phyloP scores from a whole-genome alignment of 2,329 filamentous ascomycete species.

The Periconia sp. region DNA sequence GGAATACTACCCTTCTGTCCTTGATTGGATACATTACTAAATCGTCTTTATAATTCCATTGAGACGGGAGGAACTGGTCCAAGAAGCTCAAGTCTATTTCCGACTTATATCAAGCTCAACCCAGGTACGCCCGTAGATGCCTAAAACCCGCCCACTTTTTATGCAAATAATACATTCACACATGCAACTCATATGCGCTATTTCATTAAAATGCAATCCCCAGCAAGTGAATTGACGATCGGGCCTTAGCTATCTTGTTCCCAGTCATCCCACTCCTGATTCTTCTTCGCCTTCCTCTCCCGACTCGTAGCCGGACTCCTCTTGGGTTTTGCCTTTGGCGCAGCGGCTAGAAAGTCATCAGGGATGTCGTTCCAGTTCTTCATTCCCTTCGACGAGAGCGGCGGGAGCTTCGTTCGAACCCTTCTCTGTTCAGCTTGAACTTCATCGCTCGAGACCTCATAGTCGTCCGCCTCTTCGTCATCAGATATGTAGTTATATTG shows the following conservation, averaged over 20 bases:
- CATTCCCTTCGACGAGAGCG: constrained; percentile 25
- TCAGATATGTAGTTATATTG: constrained; percentile 44
- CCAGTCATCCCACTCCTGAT: constrained; percentile 43
- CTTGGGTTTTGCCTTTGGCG: constrained; percentile 27
- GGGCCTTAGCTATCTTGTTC: constrained; percentile 19
- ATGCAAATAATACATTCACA: too few species aligned
- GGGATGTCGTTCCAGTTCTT: constrained; percentile 58
- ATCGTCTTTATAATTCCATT: too few species aligned
- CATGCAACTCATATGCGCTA: too few species aligned
- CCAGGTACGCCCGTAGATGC: too few species aligned
- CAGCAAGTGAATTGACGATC: too few species aligned
- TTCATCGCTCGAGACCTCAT: constrained; percentile 40
- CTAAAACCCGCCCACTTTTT: too few species aligned
- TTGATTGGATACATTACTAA: too few species aligned
- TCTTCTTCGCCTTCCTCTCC: constrained; percentile 29
- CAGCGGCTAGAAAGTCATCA: constrained; percentile 47
- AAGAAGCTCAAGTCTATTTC: too few species aligned
- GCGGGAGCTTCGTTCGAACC: constrained; percentile 15
- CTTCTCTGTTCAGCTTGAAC: constrained; percentile 27
- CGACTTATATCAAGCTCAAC: too few species aligned
- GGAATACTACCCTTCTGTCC: too few species aligned
- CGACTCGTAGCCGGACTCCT: constrained; percentile 25
- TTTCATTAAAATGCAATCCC: too few species aligned
- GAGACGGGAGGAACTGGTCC: too few species aligned
- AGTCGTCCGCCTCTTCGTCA: constrained; percentile 48